Base-by-base conservation (phyloP, 352 stramenopile species). In the Phytophthora citrophthora region DNA sequence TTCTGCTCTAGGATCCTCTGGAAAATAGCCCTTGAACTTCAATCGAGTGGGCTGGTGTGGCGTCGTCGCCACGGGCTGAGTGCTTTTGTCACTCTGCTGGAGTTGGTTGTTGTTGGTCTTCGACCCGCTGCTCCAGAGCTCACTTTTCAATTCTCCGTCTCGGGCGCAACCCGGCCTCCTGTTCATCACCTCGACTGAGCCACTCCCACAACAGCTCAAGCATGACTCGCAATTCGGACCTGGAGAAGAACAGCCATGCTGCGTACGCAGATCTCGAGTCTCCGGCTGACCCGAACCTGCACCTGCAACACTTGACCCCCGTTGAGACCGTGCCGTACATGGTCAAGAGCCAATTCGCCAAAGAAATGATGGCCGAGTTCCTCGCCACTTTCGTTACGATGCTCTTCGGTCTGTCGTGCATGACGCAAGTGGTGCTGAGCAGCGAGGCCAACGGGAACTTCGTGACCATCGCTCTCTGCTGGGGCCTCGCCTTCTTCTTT, bases 401-500 rank as follows among this genome's bases (percentile, higher is more conserved):
- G 44, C 68, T 44, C 68, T 79, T 66, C 40, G 68, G 49, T 10
- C 46, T 72, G 5, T 57, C 50, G 13, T 61, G 56, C 39, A 72
- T 64, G 49, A 45, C 57, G 2, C 64, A 72, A 26, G 48, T 62
- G 26, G 52, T 62, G 38, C 32, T 72, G 20, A 68, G 57, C 16
- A 57, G 49, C 31, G 57, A 61, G 24, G 57, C 50, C 20, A 61
- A 16, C 16, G 64, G 64, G 1, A 72, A 20, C 46, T 68, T 68
- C 55, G 61, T 70, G 32, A 61, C 63, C 38, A 72, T 81, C 53
- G 72, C 63, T 6, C 16, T 82, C n/a, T 77, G 57, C 38, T 82
- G 74, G 70, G 70, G 74, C 0, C 57, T 82, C 23, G 67, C 67
- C 26, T 74, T 82, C 51, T 74, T 82, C 57, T 67, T 82, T 29